phyloP scores from a whole-genome alignment of 176 grass and related monocot species.

The Lolium perenne region DNA sequence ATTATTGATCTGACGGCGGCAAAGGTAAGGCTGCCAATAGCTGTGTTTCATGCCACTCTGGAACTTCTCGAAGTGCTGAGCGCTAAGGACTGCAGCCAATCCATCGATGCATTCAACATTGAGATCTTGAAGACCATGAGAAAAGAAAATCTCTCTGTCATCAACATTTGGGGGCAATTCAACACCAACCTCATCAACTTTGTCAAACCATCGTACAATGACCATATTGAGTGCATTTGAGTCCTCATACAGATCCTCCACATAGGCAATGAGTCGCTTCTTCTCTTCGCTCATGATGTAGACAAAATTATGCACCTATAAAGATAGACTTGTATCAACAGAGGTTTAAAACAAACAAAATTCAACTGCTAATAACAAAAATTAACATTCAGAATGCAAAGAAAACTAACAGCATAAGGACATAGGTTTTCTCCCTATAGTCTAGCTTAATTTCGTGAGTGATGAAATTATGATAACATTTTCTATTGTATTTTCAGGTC shows the following conservation, averaged over 20 bases:
- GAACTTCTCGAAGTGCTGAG: slow-evolving; percentile 86
- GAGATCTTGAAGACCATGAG: slow-evolving; percentile 83
- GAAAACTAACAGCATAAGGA: background rate
- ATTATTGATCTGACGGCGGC: slow-evolving; percentile 64
- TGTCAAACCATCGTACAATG: slow-evolving; percentile 86
- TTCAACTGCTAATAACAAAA: background rate
- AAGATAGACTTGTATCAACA: slow-evolving; percentile 35
- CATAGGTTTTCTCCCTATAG: background rate
- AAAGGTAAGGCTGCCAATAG: slow-evolving; percentile 72
- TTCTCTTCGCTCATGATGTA: slow-evolving; percentile 87
- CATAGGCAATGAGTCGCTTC: slow-evolving; percentile 82
- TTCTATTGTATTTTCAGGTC: background rate
- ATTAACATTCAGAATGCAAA: background rate
- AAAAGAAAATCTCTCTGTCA: slow-evolving; percentile 88
- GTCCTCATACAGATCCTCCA: slow-evolving; percentile 93
- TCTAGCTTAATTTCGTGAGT: background rate
- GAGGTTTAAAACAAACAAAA: slow-evolving; percentile 2
- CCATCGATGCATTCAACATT: slow-evolving; percentile 97
- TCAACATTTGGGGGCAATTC: slow-evolving; percentile 56
- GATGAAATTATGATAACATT: background rate
- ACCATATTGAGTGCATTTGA: slow-evolving; percentile 76
- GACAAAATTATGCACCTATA: slow-evolving; percentile 89
- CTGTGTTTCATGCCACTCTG: slow-evolving; percentile 38
- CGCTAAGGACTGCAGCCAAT: slow-evolving; percentile 75
- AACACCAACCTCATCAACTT: slow-evolving; percentile 80